phyloP scores from a whole-genome alignment of 208 protist species.

The Wallacemonas rigidus region DNA sequence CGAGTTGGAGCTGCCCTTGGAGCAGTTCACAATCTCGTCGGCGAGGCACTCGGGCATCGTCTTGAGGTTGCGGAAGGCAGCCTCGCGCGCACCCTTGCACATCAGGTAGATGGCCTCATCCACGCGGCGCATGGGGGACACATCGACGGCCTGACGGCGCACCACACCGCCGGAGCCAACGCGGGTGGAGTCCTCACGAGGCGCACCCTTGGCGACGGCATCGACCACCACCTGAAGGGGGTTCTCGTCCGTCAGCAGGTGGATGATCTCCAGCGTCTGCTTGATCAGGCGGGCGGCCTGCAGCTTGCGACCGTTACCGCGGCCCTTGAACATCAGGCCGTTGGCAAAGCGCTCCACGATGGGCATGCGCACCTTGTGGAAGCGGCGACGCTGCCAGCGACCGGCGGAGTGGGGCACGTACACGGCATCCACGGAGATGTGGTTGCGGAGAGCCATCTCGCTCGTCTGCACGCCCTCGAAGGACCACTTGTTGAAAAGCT shows the following conservation, averaged over 20 bases:
- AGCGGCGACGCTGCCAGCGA: constrained; percentile 98
- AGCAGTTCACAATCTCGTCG: constrained; percentile 99
- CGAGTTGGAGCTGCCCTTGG: constrained; percentile 98
- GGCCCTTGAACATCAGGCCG: constrained; percentile 98
- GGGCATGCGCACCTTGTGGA: constrained; percentile 98
- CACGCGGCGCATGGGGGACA: constrained; percentile 99
- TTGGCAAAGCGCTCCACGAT: constrained; percentile 96
- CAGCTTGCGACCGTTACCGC: constrained; percentile 99
- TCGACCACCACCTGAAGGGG: constrained; percentile 99
- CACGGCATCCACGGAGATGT: constrained; percentile 96
- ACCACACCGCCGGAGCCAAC: constrained; percentile 99
- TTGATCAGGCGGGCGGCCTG: constrained; percentile 98
- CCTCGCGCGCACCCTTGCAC: constrained; percentile 96
- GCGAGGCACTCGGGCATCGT: constrained; percentile 99
- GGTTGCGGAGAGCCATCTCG: constrained; percentile 95
- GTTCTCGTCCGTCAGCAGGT: constrained; percentile 99
- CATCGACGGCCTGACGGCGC: constrained; percentile 99
- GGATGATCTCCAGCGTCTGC: constrained; percentile 99
- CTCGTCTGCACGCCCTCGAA: constrained; percentile 76
- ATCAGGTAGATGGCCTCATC: constrained; percentile 99
- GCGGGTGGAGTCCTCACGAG: constrained; percentile 99
- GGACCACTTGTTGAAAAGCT: constrained; percentile 93
- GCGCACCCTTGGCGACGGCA: constrained; percentile 98
- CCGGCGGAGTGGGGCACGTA: constrained; percentile 99
- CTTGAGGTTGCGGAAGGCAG: constrained; percentile 99